These are phyloP conservation scores for Coriolopsis trogii DNA, from an alignment of 1,284 basidiomycete genomes.

Conservation along the genomic window DNA sequence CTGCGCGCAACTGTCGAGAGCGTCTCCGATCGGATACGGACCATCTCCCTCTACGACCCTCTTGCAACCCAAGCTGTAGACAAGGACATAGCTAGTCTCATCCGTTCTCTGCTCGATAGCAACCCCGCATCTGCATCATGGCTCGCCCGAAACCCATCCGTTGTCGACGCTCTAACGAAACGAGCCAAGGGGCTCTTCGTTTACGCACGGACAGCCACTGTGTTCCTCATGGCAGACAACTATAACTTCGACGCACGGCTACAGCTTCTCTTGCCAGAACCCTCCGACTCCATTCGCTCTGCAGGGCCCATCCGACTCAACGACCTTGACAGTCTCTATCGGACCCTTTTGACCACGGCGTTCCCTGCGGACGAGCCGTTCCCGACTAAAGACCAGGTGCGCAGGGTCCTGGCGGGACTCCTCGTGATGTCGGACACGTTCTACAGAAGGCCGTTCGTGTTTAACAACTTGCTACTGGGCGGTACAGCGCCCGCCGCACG, in stretches of 20 bases:
- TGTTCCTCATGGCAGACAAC: constrained; percentile 4
- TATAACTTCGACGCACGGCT: neutral
- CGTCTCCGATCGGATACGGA: neutral
- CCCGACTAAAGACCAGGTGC: neutral
- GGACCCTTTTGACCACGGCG: constrained; percentile 4
- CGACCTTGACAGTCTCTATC: constrained; percentile 12
- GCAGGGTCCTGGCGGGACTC: neutral
- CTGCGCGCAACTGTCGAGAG: neutral
- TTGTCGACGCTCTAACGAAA: constrained; percentile 3
- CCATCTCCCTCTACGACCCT: constrained; percentile 1
- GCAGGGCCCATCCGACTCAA: neutral
- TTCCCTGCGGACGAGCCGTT: constrained; percentile 4
- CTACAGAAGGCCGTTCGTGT: neutral
- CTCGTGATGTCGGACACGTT: neutral
- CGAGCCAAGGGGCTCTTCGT: constrained; percentile 13
- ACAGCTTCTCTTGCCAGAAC: neutral
- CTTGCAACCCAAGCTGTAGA: neutral
- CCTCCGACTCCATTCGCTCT: neutral
- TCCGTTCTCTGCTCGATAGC: neutral
- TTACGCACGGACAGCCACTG: constrained; percentile 11
- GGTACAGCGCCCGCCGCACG: neutral
- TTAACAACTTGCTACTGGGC: neutral
- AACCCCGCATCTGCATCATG: neutral
- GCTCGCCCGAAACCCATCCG: neutral
- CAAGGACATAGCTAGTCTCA: constrained; percentile 9